Evolutionary conservation across 805 yeast species (phyloP).

Genomic region (Yamadazyma sp.): DNA sequence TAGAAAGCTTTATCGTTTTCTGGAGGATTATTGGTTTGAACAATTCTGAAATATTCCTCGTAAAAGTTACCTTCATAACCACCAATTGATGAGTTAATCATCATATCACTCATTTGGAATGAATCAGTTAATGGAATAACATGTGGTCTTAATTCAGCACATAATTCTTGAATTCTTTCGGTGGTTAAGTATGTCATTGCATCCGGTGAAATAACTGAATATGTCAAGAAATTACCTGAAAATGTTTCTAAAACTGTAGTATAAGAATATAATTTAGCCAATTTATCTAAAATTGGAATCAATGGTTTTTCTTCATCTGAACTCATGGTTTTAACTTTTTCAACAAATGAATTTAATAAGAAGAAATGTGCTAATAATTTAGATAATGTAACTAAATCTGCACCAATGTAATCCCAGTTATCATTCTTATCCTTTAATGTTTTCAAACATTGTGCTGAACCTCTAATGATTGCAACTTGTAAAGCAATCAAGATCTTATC

Average conservation of each 20-base stretch:
- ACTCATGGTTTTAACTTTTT: constrained; percentile 21
- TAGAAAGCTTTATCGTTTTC: constrained; percentile 39
- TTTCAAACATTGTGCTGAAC: constrained; percentile 26
- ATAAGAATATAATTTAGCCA: constrained; percentile 33
- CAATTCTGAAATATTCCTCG: constrained; percentile 39
- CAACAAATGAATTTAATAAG: constrained; percentile 31
- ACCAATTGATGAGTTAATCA: constrained; percentile 43
- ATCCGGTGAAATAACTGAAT: constrained; percentile 28
- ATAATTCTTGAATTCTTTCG: constrained; percentile 28
- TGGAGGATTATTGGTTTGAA: constrained; percentile 35
- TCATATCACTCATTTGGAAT: constrained; percentile 42
- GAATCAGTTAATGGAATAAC: constrained; percentile 42
- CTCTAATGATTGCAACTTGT: constrained; percentile 38
- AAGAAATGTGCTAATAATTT: constrained; percentile 44
- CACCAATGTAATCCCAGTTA: constrained; percentile 36
- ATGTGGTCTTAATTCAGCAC: constrained; percentile 37
- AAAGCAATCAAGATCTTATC: constrained; percentile 33
- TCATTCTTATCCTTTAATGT: constrained; percentile 23
- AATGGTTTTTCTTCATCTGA: constrained; percentile 19
- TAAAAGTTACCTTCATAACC: constrained; percentile 43
- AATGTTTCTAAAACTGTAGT: constrained; percentile 31
- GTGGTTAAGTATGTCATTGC: constrained; percentile 27
- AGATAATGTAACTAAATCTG: constrained; percentile 38
- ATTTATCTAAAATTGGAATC: constrained; percentile 27
- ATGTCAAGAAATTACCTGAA: constrained; percentile 34